Percentiles rank a stretch among this genome's conserved stretches.
Evolutionary conservation across 257 asterid species (phyloP).

Genomic region (Solanum paucissectum): DNA sequence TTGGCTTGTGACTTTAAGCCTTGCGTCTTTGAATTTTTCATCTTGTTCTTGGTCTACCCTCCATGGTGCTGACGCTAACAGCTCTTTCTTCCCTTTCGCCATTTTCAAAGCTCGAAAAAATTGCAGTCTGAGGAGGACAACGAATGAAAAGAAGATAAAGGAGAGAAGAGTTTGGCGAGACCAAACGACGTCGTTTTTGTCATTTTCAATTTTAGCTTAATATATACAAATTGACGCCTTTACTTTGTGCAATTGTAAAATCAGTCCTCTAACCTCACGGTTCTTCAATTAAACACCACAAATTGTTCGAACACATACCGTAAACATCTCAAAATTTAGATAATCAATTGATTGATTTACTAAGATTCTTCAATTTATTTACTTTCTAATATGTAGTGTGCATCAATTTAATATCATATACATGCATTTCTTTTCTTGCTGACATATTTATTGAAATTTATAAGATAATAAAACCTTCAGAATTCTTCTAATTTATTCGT

Average conservation of each 20-base stretch:
- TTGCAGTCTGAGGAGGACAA: not conserved
- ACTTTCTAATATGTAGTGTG: not conserved
- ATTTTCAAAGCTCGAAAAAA: not conserved
- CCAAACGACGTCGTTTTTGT: not conserved
- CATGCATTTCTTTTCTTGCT: not conserved
- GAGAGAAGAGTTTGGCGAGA: not conserved
- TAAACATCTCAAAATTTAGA: not conserved
- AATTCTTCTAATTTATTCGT: not conserved
- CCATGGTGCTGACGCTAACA: constrained; percentile 93
- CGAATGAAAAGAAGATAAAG: not conserved
- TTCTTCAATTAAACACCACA: not conserved
- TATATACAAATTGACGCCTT: not conserved
- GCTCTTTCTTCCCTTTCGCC: constrained; percentile 84
- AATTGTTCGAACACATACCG: not conserved
- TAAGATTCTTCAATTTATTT: not conserved
- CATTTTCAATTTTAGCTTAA: not conserved
- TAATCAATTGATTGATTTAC: not conserved
- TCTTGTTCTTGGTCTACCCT: constrained; percentile 44
- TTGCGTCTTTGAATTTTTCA: constrained; percentile 69
- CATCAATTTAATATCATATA: not conserved
- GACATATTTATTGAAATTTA: not conserved
- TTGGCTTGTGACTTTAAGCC: constrained; percentile 61
- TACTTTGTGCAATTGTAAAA: not conserved
- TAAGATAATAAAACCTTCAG: not conserved
- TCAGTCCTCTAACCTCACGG: not conserved